A percentile compares a stretch with the other conserved stretches of the same genome.
These are phyloP conservation scores for Ceraceosorus bombacis DNA, from an alignment of 1,284 basidiomycete species.

Conservation along the genomic window DNA sequence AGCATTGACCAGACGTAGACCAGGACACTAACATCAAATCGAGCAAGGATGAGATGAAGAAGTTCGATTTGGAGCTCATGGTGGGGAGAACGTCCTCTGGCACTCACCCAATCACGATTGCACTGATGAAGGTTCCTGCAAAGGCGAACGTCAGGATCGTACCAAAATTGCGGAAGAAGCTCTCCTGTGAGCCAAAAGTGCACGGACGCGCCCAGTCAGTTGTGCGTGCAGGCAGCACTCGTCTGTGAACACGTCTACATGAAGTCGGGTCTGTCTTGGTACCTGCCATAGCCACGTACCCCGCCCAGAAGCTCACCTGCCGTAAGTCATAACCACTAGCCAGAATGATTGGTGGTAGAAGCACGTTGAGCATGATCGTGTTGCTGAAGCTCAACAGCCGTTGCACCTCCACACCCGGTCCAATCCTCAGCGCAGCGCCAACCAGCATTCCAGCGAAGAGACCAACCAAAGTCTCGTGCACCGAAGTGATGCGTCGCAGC, in stretches of 20 bases:
- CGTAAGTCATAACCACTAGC: constrained; percentile 97
- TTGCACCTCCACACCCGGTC: constrained; percentile 85
- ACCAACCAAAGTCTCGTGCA: constrained; percentile 94
- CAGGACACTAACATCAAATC: constrained; percentile 59
- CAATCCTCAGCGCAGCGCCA: constrained; percentile 77
- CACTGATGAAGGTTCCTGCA: constrained; percentile 90
- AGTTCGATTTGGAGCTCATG: constrained; percentile 1
- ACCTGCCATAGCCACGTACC: not conserved
- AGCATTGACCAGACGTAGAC: constrained; percentile 91
- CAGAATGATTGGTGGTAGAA: constrained; percentile 94
- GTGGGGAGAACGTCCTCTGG: constrained; percentile 10
- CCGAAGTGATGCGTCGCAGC: constrained; percentile 85
- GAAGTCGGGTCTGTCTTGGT: not conserved
- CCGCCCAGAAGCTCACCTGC: constrained; percentile 56
- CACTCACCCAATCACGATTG: constrained; percentile 84
- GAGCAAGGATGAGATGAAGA: not conserved
- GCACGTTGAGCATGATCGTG: constrained; percentile 93
- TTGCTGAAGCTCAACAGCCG: constrained; percentile 98
- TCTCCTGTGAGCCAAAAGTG: constrained; percentile 59
- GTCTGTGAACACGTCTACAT: not conserved
- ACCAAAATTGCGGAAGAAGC: constrained; percentile 70
- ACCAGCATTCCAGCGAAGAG: constrained; percentile 93
- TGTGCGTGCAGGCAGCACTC: too few species aligned
- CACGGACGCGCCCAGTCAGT: not conserved
- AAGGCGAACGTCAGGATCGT: constrained; percentile 89